These are phyloP conservation scores for Pleurotus giganteus DNA, from an alignment of 768 basidiomycete genomes.

Conservation along the genomic window DNA sequence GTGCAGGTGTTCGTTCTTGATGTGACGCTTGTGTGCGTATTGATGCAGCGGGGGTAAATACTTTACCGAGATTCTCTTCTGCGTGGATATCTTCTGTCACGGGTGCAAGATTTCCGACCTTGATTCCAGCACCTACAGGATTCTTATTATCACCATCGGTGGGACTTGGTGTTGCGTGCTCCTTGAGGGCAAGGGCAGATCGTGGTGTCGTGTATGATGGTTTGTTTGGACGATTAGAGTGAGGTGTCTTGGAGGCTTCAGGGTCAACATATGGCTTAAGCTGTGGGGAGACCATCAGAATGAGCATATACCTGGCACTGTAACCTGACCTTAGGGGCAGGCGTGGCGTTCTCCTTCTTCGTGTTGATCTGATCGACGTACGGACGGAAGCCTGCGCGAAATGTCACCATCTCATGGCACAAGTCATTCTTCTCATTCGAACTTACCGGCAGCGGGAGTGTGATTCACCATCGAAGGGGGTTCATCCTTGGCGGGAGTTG, in stretches of 20 bases:
- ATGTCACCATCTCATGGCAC: conserved; percentile 14
- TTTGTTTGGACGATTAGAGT: conserved; percentile 12
- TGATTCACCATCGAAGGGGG: conserved; percentile 35
- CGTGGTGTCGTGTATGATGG: conserved; percentile 25
- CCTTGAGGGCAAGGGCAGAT: conserved; percentile 51
- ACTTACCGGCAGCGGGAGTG: conserved; percentile 34
- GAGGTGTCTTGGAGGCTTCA: conserved; percentile 44
- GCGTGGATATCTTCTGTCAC: conserved; percentile 34
- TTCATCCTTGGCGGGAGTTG: conserved; percentile 33
- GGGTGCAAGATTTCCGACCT: conserved; percentile 25
- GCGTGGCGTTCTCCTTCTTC: conserved; percentile 38
- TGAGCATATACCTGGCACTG: conserved; percentile 12
- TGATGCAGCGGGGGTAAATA: conserved; percentile 59
- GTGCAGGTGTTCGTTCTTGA: conserved; percentile 14
- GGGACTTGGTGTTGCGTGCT: conserved; percentile 31
- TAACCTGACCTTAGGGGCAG: conserved; percentile 34
- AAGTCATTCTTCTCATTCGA: conserved; percentile 5
- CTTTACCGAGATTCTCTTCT: conserved; percentile 54
- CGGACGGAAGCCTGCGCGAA: conserved; percentile 55
- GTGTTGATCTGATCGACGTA: conserved; percentile 63
- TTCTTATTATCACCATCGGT: conserved; percentile 29
- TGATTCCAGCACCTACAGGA: conserved; percentile 13
- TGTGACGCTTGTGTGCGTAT: conserved; percentile 23
- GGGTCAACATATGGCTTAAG: conserved; percentile 67
- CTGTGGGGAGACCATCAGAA: conserved; percentile 29